Evolutionary conservation across 2,329 filamentous ascomycete species (phyloP).

Genomic region (Pseudopithomyces chartarum): DNA sequence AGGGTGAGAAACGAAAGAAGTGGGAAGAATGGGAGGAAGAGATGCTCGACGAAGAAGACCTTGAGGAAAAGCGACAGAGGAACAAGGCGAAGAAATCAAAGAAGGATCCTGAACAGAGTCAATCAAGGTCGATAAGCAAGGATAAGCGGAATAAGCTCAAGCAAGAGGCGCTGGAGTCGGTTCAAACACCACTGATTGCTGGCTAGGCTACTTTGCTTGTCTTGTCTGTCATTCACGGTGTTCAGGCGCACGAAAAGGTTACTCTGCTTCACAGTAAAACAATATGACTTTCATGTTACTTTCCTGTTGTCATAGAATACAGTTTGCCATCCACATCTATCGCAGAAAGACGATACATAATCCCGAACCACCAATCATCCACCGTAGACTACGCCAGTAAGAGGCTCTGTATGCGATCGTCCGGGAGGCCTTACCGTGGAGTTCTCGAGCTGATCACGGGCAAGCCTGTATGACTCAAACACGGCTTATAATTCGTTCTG

Average conservation of each 20-base stretch:
- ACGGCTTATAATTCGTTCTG: constrained; percentile 31
- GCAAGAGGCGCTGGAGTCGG: constrained; percentile 51
- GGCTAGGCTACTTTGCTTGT: constrained; percentile 4
- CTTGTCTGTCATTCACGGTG: constrained; percentile 1
- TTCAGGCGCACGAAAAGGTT: constrained; percentile 6
- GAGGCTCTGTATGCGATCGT: too few species aligned
- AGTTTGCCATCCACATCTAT: not conserved
- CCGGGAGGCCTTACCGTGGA: too few species aligned
- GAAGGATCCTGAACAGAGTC: constrained; percentile 35
- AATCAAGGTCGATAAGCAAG: constrained; percentile 44
- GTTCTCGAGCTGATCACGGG: not conserved
- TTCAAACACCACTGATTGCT: constrained; percentile 43
- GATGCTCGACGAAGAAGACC: constrained; percentile 40
- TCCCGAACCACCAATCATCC: too few species aligned
- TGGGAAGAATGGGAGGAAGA: constrained; percentile 47
- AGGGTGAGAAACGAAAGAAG: constrained; percentile 43
- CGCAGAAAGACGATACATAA: too few species aligned
- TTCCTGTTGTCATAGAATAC: not conserved
- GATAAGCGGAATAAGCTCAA: constrained; percentile 57
- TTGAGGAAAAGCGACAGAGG: constrained; percentile 43
- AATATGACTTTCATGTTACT: constrained; percentile 1
- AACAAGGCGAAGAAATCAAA: constrained; percentile 57
- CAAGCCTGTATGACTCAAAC: not conserved
- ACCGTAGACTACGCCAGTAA: too few species aligned
- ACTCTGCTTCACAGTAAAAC: not conserved